A percentile compares a stretch with the other conserved stretches of the same genome.
phyloP scores from a whole-genome alignment of 2,329 filamentous ascomycete genomes.

The Colletotrichum sp. region DNA sequence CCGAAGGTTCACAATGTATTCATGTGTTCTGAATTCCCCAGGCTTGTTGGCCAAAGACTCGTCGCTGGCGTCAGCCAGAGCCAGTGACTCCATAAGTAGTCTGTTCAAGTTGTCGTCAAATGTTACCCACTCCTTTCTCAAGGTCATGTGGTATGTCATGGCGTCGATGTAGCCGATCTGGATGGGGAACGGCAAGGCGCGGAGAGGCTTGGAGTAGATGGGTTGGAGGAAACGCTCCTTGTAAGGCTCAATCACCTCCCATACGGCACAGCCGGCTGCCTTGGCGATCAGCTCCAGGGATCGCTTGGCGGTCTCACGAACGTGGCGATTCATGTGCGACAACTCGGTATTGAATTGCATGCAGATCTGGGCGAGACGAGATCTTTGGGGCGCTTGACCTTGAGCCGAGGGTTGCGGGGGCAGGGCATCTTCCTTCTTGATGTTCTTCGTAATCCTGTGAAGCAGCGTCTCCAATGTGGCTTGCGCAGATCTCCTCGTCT shows the following conservation, averaged over 20 bases:
- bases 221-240: constrained; percentile 89
- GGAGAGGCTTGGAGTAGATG: constrained; percentile 93
- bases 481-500: constrained; percentile 83
- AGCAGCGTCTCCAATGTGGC: constrained; percentile 82
- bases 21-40: constrained; percentile 92
- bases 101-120: constrained; percentile 93
- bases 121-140: constrained; percentile 86
- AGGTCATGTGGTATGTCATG: constrained; percentile 90
- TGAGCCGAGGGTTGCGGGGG: constrained; percentile 35
- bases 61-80: constrained; percentile 92
- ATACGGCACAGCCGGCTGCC: constrained; percentile 77
- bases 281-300: constrained; percentile 83
- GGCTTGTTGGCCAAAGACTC: constrained; percentile 92
- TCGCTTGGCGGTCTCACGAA: constrained; percentile 83
- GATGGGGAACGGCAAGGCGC: constrained; percentile 89
- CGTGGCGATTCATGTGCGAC: constrained; percentile 94
- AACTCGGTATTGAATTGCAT: constrained; percentile 87
- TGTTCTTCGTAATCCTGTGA: constrained; percentile 76
- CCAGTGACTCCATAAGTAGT: constrained; percentile 90
- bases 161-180: constrained; percentile 99
- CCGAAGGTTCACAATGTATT: constrained; percentile 87
- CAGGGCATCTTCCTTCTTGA: constrained; percentile 78
- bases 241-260: constrained; percentile 87
- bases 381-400: constrained; percentile 47
- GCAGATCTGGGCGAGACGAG: constrained; percentile 78